Evolutionary conservation across 2,329 filamentous ascomycete species (phyloP).

Genomic region (Epichloe brachyelytri): DNA sequence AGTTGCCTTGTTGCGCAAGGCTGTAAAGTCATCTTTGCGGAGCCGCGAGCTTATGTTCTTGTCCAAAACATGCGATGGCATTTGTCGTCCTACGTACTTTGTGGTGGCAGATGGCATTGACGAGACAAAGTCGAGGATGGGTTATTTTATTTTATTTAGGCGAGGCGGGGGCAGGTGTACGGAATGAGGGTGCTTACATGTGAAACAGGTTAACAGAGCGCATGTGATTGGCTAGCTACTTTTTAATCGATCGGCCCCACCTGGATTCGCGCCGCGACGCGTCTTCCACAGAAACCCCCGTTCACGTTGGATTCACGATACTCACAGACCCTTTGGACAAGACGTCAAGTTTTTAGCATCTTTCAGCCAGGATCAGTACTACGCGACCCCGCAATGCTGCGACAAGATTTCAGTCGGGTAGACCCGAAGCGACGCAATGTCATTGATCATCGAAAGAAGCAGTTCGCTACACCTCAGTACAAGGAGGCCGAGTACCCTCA

Average conservation of each 20-base stretch:
- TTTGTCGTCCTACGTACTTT: not conserved
- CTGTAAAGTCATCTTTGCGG: not conserved
- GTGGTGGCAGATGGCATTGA: not conserved
- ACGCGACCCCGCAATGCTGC: conserved; percentile 27
- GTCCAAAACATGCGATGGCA: not conserved
- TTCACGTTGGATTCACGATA: not conserved
- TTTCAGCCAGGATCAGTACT: not conserved
- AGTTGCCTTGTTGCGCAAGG: not conserved
- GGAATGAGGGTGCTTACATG: too few relatives aligned
- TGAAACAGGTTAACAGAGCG: not conserved
- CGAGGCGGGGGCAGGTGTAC: too few relatives aligned
- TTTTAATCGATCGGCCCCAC: conserved; percentile 14
- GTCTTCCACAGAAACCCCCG: conserved; percentile 15
- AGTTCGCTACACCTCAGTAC: conserved; percentile 68
- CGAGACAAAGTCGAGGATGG: not conserved
- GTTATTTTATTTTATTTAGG: too few relatives aligned
- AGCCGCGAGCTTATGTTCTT: not conserved
- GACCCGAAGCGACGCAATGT: conserved; percentile 63
- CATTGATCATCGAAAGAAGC: conserved; percentile 70
- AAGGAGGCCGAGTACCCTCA: conserved; percentile 69
- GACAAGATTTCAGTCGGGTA: conserved; percentile 38
- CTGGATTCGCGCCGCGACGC: conserved; percentile 21
- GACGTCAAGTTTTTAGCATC: not conserved
- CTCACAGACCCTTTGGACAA: not conserved
- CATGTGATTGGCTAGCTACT: not conserved